Evolutionary conservation across 148 eudicot genomes (phyloP).

Genomic region (Persicaria maculosa): DNA sequence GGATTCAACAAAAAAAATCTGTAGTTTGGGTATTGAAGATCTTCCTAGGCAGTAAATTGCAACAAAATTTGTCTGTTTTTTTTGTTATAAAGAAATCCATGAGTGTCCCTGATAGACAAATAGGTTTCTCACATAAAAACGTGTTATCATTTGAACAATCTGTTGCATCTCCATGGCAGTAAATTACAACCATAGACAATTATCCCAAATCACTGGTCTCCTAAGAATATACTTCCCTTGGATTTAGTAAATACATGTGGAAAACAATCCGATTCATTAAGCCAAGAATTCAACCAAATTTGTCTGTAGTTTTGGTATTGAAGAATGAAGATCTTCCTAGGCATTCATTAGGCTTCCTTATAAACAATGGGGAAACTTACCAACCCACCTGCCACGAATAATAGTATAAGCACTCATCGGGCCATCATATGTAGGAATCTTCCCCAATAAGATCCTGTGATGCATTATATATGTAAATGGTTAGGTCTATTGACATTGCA

Average conservation of each 20-base stretch:
- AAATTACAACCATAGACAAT: background rate
- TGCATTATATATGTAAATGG: conserved; percentile 59
- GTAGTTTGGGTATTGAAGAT: background rate
- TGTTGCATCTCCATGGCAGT: background rate
- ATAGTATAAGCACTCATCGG: conserved; percentile 73
- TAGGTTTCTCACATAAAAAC: background rate
- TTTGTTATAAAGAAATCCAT: background rate
- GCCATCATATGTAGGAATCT: conserved; percentile 86
- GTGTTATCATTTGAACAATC: background rate
- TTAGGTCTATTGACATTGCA: conserved; percentile 33
- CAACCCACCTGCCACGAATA: conserved; percentile 92
- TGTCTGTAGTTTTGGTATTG: background rate
- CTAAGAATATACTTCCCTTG: background rate
- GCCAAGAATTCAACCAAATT: background rate
- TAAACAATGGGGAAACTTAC: conserved; percentile 32
- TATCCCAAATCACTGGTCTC: background rate
- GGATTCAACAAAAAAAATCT: background rate
- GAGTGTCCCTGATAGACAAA: background rate
- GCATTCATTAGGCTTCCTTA: background rate
- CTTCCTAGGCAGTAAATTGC: background rate
- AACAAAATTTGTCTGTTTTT: too few relatives aligned
- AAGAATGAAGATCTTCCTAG: background rate
- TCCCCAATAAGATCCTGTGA: conserved; percentile 98
- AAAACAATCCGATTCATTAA: background rate
- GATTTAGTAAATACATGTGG: background rate